These are phyloP conservation scores for Salvia miltiorrhiza DNA, from an alignment of 257 asterid genomes.

Conservation along the genomic window DNA sequence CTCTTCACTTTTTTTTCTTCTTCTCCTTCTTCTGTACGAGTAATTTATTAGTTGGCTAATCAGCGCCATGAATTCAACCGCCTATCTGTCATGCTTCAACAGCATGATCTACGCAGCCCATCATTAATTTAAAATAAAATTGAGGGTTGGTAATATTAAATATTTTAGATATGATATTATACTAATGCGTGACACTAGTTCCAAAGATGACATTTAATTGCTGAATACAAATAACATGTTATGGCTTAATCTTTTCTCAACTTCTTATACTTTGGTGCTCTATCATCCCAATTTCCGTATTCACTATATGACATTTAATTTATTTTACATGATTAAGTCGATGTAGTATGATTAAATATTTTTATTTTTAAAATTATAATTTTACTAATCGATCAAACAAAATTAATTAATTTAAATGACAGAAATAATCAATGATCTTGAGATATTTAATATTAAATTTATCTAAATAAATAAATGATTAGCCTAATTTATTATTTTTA, in stretches of 20 bases:
- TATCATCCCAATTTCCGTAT: no score
- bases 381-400: no score
- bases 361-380: no score
- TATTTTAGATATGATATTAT: not conserved
- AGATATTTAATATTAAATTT: no score
- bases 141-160: not conserved
- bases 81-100: conserved; percentile 17
- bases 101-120: conserved; percentile 35
- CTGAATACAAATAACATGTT: conserved; percentile 22
- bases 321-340: no score
- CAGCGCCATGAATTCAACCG: conserved; percentile 21
- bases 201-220: conserved; percentile 21
- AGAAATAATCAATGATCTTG: no score
- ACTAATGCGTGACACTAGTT: conserved; percentile 18
- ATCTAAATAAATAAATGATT: no score
- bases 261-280: no score
- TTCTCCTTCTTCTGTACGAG: not conserved
- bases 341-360: no score
- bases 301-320: no score
- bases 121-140: not conserved
- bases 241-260: not conserved
- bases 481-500: no score
- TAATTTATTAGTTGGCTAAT: conserved; percentile 10
- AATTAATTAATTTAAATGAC: no score
- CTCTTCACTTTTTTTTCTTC: conserved; percentile 20